phyloP scores from a whole-genome alignment of 306 rosid species.

The Castanospermum australe region DNA sequence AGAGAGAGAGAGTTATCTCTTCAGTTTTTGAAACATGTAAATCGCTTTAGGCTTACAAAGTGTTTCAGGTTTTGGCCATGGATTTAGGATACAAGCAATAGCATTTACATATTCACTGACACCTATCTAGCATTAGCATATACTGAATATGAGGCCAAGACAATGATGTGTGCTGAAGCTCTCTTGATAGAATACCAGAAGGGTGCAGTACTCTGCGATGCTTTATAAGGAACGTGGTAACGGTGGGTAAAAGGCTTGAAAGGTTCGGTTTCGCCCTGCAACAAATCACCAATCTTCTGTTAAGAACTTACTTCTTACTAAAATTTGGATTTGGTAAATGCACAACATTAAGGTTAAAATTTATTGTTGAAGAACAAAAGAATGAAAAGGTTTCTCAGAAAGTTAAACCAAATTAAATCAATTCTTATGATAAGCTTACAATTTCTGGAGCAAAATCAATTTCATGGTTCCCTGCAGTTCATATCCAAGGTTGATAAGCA shows the following conservation, averaged over 20 bases:
- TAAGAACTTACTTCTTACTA: neutral
- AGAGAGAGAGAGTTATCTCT: too few species aligned
- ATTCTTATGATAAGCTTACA: slow-evolving; percentile 38
- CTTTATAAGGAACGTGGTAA: slow-evolving; percentile 50
- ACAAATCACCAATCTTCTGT: neutral
- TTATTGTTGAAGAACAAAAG: neutral
- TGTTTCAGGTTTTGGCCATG: neutral
- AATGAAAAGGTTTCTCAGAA: neutral
- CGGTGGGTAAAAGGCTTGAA: slow-evolving; percentile 58
- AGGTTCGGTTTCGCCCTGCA: slow-evolving; percentile 63
- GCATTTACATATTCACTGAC: neutral
- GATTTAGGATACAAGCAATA: too few species aligned
- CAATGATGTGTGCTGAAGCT: slow-evolving; percentile 71
- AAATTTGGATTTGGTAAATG: neutral
- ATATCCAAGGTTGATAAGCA: slow-evolving; percentile 93
- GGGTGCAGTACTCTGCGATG: slow-evolving; percentile 52
- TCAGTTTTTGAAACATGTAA: neutral
- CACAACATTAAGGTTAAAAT: neutral
- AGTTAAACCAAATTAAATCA: neutral
- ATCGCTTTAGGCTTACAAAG: neutral
- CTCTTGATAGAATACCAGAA: slow-evolving; percentile 83
- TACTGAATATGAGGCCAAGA: slow-evolving; percentile 71
- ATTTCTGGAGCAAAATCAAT: slow-evolving; percentile 62
- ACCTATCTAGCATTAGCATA: slow-evolving; percentile 49
- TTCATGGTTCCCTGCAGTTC: slow-evolving; percentile 83